Evolutionary conservation across 768 basidiomycete genomes (phyloP).

Genomic region (Boletus vinaceobasis): DNA sequence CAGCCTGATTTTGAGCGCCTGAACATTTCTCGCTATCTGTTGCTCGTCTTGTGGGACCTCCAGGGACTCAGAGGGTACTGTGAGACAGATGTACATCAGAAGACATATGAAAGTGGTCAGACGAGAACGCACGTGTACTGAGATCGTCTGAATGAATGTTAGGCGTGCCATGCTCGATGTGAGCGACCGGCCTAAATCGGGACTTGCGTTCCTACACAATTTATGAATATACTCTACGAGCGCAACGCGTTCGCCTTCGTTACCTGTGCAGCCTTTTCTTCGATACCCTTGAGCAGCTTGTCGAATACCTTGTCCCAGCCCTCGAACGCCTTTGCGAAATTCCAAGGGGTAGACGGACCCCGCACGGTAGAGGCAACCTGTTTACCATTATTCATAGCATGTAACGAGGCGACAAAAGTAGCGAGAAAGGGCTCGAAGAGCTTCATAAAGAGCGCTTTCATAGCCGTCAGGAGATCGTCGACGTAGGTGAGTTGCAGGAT

Average conservation of each 20-base stretch:
- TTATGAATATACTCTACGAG: slow-evolving; percentile 1
- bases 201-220: slow-evolving; percentile 64
- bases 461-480: slow-evolving; percentile 75
- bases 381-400: slow-evolving; percentile 52
- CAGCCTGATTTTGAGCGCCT: slow-evolving; percentile 81
- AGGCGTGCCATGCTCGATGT: slow-evolving; percentile 35
- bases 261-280: slow-evolving; percentile 72
- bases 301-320: slow-evolving; percentile 84
- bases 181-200: slow-evolving; percentile 45
- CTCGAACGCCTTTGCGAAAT: slow-evolving; percentile 66
- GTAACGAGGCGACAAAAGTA: slow-evolving; percentile 80
- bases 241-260: slow-evolving; percentile 1
- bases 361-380: slow-evolving; percentile 29
- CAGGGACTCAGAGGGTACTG: slow-evolving; percentile 48
- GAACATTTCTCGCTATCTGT: slow-evolving; percentile 88
- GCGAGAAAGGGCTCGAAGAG: slow-evolving; percentile 82
- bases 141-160: slow-evolving; percentile 56
- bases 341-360: slow-evolving; percentile 49
- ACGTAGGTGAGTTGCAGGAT: slow-evolving; percentile 94
- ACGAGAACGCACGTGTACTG: slow-evolving; percentile 46
- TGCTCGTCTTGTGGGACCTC: slow-evolving; percentile 72
- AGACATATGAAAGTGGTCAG: neutral
- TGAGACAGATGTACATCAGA: neutral
- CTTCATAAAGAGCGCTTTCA: slow-evolving; percentile 83
- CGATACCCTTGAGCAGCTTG: slow-evolving; percentile 66